Conservation (phyloP, 495 filamentous ascomycete genomes). For the Copromyces sp. region DNA sequence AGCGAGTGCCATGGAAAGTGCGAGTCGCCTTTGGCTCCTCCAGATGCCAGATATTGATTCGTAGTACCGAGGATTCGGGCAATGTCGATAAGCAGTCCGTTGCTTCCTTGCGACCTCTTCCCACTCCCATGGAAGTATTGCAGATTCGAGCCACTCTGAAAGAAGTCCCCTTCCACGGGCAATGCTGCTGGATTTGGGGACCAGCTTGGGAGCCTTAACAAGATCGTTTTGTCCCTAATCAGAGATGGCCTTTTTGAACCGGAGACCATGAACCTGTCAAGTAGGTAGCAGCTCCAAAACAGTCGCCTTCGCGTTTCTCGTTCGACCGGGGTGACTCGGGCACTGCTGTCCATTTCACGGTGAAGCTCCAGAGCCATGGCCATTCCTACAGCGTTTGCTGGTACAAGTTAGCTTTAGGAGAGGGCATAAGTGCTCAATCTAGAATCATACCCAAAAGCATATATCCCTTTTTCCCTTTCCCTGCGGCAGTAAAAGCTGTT, state of each 20-base stretch:
- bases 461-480: conserved; percentile 75
- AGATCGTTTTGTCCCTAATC: conserved; percentile 62
- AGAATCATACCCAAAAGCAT: conserved; percentile 62
- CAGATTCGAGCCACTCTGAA: conserved; percentile 62
- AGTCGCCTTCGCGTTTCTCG: conserved; percentile 62
- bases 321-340: conserved; percentile 48
- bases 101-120: conserved; percentile 58
- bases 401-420: not conserved
- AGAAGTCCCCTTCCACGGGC: conserved; percentile 62
- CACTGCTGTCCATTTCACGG: conserved; percentile 51
- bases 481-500: conserved; percentile 61
- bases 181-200: conserved; percentile 42
- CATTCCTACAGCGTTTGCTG: conserved; percentile 73
- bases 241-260: conserved; percentile 70
- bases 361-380: conserved; percentile 68
- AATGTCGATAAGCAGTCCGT: conserved; percentile 70
- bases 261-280: conserved; percentile 69
- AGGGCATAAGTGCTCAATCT: not conserved
- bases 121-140: conserved; percentile 55
- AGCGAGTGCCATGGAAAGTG: conserved; percentile 84
- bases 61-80: conserved; percentile 72
- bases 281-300: conserved; percentile 78
- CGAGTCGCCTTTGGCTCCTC: conserved; percentile 78
- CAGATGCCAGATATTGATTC: conserved; percentile 71
- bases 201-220: conserved; percentile 63